A percentile compares a stretch with the other conserved stretches of the same genome.
phyloP scores from a whole-genome alignment of 163 green algal genomes.

The Scenedesmus sp. region DNA sequence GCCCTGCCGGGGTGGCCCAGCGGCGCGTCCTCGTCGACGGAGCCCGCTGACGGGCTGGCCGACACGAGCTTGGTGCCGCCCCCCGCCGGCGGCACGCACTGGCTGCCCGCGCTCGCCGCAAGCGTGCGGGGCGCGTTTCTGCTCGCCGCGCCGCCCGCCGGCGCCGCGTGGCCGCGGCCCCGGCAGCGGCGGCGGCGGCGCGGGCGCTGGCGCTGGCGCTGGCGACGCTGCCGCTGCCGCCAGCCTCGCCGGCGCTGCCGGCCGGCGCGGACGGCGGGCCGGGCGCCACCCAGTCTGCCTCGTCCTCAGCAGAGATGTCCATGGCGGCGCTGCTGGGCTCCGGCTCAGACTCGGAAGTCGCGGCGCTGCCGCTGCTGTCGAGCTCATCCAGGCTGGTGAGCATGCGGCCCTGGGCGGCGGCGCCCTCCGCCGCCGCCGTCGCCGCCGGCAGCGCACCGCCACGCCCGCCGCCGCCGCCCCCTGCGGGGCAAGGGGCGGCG shows the following conservation, averaged over 20 bases:
- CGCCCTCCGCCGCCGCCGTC: too few species aligned
- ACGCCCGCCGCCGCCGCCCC: too few species aligned
- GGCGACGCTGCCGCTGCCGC: not conserved
- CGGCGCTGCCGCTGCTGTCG: not conserved
- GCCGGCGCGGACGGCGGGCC: not conserved
- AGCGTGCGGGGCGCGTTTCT: too few species aligned
- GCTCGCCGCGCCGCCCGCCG: too few species aligned
- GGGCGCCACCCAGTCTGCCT: slow-evolving; percentile 7
- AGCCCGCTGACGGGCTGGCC: not conserved
- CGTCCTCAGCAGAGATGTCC: not conserved
- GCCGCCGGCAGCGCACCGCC: too few species aligned
- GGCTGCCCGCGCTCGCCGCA: too few species aligned
- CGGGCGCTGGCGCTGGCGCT: too few species aligned
- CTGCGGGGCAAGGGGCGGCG: too few species aligned
- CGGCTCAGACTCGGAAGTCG: too few species aligned
- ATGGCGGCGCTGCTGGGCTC: not conserved
- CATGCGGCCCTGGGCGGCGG: too few species aligned
- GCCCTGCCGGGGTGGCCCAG: not conserved
- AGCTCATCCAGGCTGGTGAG: not conserved
- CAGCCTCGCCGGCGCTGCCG: not conserved
- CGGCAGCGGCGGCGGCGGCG: too few species aligned
- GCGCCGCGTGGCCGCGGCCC: too few species aligned
- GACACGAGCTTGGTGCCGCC: slow-evolving; percentile 28
- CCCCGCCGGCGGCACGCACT: not conserved
- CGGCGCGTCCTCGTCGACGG: not conserved